A percentile compares a stretch with the other conserved stretches of the same genome.
phyloP scores from a whole-genome alignment of 2,329 filamentous ascomycete species.

The Colletotrichum coccodes region DNA sequence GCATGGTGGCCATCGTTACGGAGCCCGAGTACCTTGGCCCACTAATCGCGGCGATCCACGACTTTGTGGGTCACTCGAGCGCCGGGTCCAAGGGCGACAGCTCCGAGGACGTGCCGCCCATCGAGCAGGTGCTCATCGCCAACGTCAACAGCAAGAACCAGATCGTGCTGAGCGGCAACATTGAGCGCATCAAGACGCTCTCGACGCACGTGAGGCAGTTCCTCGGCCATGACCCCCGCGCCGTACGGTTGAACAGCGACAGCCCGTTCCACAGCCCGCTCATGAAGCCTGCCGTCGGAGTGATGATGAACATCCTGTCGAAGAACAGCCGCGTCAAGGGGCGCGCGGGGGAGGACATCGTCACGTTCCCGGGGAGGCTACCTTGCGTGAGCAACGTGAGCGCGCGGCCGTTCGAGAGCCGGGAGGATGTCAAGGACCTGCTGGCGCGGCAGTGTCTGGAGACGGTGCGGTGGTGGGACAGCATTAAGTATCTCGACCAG shows the following conservation, averaged over 20 bases:
- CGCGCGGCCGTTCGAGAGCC: conserved; percentile 79
- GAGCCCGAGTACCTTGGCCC: conserved; percentile 79
- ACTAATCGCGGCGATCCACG: conserved; percentile 79
- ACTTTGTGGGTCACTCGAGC: conserved; percentile 78
- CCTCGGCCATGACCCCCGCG: conserved; percentile 88
- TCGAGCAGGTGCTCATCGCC: conserved; percentile 88
- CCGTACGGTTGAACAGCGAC: conserved; percentile 87
- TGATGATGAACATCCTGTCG: conserved; percentile 76
- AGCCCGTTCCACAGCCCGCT: conserved; percentile 92
- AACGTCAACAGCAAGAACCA: conserved; percentile 98
- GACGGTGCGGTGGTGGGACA: conserved; percentile 95
- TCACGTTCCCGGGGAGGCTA: conserved; percentile 79
- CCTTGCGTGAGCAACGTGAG: conserved; percentile 90
- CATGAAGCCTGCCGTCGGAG: conserved; percentile 84
- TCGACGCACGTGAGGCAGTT: conserved; percentile 89
- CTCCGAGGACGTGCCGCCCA: conserved; percentile 74
- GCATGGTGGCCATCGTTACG: conserved; percentile 93
- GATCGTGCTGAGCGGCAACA: conserved; percentile 90
- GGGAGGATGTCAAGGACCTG: conserved; percentile 80
- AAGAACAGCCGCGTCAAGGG: conserved; percentile 64
- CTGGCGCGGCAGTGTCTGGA: conserved; percentile 87
- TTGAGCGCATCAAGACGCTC: conserved; percentile 83
- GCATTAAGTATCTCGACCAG: conserved; percentile 88
- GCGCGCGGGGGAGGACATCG: conserved; percentile 67
- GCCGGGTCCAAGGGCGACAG: conserved; percentile 76